Evolutionary conservation across 345 rosid species (phyloP).

Genomic region (Kandelia obovata): DNA sequence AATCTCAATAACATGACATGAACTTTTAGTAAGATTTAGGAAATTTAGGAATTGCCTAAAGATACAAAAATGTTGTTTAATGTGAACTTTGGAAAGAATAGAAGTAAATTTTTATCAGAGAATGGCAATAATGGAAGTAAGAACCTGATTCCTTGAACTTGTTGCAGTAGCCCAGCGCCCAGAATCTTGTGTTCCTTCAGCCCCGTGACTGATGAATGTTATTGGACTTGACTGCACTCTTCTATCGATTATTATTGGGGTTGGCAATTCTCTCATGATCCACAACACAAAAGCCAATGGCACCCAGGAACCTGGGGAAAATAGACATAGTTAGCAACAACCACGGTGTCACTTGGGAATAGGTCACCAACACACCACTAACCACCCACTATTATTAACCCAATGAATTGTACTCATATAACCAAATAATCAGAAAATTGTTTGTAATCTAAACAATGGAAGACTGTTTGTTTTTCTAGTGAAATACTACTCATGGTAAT

Average conservation of each 20-base stretch:
- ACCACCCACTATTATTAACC: no score
- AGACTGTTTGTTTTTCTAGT: no score
- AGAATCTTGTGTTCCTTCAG: slow-evolving; percentile 24
- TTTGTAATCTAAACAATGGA: no score
- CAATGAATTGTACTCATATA: no score
- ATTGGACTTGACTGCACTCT: slow-evolving; percentile 38
- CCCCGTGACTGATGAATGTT: slow-evolving; percentile 38
- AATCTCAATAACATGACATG: neutral
- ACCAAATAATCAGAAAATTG: no score
- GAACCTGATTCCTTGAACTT: slow-evolving; percentile 47
- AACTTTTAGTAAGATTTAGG: neutral
- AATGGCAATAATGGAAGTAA: neutral
- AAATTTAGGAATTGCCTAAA: neutral
- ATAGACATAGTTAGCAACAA: neutral
- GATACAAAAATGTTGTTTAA: neutral
- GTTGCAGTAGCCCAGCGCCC: slow-evolving; percentile 42
- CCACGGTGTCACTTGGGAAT: no score
- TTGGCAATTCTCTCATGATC: slow-evolving; percentile 67
- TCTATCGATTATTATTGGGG: slow-evolving; percentile 15
- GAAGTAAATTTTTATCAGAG: neutral
- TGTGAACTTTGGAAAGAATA: neutral
- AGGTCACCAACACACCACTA: no score
- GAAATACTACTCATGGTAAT: no score
- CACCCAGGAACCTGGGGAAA: slow-evolving; percentile 47
- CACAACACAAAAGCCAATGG: slow-evolving; percentile 58